Base-by-base conservation (phyloP, 2,329 filamentous ascomycete genomes). In the Fonsecaea monophora region DNA sequence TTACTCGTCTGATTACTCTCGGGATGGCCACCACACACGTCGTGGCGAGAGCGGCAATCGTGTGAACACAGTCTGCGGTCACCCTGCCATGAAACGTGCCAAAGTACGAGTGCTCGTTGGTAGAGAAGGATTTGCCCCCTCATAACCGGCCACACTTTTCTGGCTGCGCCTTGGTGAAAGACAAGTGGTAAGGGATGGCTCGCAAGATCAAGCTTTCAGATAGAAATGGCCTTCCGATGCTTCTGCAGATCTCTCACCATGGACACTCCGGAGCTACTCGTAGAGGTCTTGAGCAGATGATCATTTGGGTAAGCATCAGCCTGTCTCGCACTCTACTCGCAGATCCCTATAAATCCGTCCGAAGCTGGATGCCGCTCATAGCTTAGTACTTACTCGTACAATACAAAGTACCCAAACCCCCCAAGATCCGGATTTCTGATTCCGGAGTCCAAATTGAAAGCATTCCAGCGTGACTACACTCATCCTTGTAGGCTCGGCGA, bases 1-100 rank as follows among this genome's bases (percentile, higher is more conserved):
- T 61, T 61, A 61, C 30, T 32, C 30, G 30, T 32, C 30, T 61
- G 45, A 48, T 54, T 61, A 61, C 59, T 3, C 53, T 45, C 15
- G 34, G 30, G 34, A 34, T 35, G 32, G 18, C 21, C 40, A 38
- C 42, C n/a, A 30, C 8, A 25, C 6, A 25, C 18, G 45, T 50
- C 45, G 45, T 21, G 18, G 45, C 45, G 10, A 50, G 45, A 50
- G 45, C 45, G 45, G 45, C 45, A 50, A 50, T 50, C 5, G 45
- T 12, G 45, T 50, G 5, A 48, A 9, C 10, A 25, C 12, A 21
- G 45, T 50, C 18, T 4, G 45, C 45, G 18, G 18, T 50, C 10
- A 25, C 25, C 45, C n/a, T 12, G 45, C 4, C 7, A 13, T 25
- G 7, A 12, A 50, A 13, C 12, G 25, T 50, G 9, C 45, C 25